These are phyloP conservation scores for Rhizopogon vulgaris DNA, from an alignment of 768 basidiomycete genomes.

Conservation along the genomic window DNA sequence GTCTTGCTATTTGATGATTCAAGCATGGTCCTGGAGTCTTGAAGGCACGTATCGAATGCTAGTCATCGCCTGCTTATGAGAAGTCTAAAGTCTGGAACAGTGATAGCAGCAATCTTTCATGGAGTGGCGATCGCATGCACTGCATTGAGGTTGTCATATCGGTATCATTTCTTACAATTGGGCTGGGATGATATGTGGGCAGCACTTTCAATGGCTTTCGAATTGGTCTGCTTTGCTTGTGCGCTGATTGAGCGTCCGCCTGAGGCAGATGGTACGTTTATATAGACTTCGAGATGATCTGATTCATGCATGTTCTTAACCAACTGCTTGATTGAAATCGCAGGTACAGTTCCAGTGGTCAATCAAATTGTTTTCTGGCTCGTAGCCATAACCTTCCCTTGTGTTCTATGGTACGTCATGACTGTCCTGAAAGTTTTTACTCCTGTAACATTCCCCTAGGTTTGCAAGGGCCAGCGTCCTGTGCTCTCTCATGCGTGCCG, in stretches of 20 bases:
- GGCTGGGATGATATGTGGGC: conserved; percentile 26
- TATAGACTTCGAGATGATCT: not conserved
- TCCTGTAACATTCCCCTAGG: conserved; percentile 10
- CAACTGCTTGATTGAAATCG: too few relatives aligned
- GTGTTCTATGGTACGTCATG: conserved; percentile 13
- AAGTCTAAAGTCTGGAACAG: conserved; percentile 5
- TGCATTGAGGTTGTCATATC: conserved; percentile 14
- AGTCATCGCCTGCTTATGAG: not conserved
- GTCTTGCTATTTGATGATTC: not conserved
- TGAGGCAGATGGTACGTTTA: not conserved
- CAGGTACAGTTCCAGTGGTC: not conserved
- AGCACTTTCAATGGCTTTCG: conserved; percentile 13
- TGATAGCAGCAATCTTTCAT: conserved; percentile 12
- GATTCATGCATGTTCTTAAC: not conserved
- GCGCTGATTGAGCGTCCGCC: conserved; percentile 4
- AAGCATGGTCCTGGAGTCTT: not conserved
- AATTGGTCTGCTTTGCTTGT: conserved; percentile 9
- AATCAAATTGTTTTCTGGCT: conserved; percentile 12
- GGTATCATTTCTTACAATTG: conserved; percentile 14
- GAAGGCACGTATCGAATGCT: not conserved
- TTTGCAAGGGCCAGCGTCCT: conserved; percentile 19
- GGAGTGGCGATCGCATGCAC: conserved; percentile 18
- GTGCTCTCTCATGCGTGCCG: conserved; percentile 15
- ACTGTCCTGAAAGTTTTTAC: not conserved
- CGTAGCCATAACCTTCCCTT: conserved; percentile 8